These are phyloP conservation scores for Hymenoscyphus fraxineus DNA, from an alignment of 2,329 filamentous ascomycete genomes.

Conservation along the genomic window DNA sequence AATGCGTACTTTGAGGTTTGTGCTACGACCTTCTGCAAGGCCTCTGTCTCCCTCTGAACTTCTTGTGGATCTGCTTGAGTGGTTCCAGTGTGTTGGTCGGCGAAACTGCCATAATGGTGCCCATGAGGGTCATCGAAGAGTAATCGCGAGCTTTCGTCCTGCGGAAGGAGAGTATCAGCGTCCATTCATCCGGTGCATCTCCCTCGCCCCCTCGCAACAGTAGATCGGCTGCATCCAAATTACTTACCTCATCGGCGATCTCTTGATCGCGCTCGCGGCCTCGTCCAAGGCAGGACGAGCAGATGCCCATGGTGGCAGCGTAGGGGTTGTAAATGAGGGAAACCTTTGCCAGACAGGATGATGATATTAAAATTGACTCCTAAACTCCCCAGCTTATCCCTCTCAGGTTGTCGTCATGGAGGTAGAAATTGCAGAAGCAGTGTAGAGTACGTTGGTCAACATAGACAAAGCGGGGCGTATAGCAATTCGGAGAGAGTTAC, in stretches of 20 bases:
- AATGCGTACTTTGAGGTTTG: conserved; percentile 57
- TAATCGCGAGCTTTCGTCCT: conserved; percentile 44
- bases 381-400: conserved; percentile 5
- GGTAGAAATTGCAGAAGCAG: not conserved
- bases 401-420: conserved; percentile 6
- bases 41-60: conserved; percentile 60
- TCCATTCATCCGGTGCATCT: not conserved
- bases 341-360: conserved; percentile 2
- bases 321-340: conserved; percentile 7
- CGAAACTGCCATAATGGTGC: conserved; percentile 61
- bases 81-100: conserved; percentile 48
- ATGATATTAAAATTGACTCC: not conserved
- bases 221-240: not conserved
- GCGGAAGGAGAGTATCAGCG: conserved; percentile 12
- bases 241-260: conserved; percentile 51
- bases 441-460: not conserved
- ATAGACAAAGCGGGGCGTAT: not conserved
- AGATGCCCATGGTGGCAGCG: conserved; percentile 51
- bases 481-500: not conserved
- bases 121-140: conserved; percentile 59
- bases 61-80: conserved; percentile 58
- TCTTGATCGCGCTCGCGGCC: conserved; percentile 45
- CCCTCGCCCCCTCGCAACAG: not conserved
- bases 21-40: conserved; percentile 59
- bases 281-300: conserved; percentile 56